phyloP scores from a whole-genome alignment of 805 yeast genomes.

The Gaillardinia entomophila region DNA sequence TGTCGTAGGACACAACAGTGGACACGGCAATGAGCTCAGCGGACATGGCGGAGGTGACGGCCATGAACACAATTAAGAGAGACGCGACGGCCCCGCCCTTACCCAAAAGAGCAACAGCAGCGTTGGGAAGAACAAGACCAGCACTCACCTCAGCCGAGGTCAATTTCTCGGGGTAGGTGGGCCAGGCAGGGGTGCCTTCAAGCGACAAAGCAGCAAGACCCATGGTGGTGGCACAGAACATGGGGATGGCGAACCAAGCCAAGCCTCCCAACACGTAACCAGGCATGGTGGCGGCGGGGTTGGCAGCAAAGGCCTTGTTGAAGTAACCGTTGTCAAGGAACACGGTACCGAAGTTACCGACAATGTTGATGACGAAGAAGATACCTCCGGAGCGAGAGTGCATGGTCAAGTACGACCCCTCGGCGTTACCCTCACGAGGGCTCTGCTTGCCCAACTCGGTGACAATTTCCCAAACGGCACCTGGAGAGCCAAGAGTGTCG shows the following conservation, averaged over 20 bases:
- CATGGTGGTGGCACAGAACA: slow-evolving; percentile 75
- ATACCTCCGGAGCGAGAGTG: slow-evolving; percentile 81
- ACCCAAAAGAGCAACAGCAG: slow-evolving; percentile 82
- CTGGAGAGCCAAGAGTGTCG: slow-evolving; percentile 73
- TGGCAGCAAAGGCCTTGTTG: slow-evolving; percentile 83
- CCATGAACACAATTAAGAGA: slow-evolving; percentile 77
- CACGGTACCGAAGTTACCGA: slow-evolving; percentile 87
- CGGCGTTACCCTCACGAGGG: slow-evolving; percentile 76
- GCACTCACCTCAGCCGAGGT: slow-evolving; percentile 65
- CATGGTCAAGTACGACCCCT: slow-evolving; percentile 87
- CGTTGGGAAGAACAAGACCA: slow-evolving; percentile 74
- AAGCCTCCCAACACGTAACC: slow-evolving; percentile 87
- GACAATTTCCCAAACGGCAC: slow-evolving; percentile 68
- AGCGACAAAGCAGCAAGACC: slow-evolving; percentile 80
- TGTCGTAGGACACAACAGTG: slow-evolving; percentile 78
- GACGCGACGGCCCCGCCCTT: slow-evolving; percentile 85
- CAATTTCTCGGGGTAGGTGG: slow-evolving; percentile 69
- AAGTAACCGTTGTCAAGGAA: slow-evolving; percentile 84
- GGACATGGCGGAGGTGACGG: slow-evolving; percentile 88
- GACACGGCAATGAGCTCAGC: slow-evolving; percentile 89
- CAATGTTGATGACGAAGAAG: slow-evolving; percentile 78
- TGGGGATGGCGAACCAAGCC: slow-evolving; percentile 90
- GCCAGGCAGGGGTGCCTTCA: slow-evolving; percentile 66
- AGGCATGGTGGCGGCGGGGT: slow-evolving; percentile 78
- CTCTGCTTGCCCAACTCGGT: slow-evolving; percentile 50